Percentiles rank a stretch among this genome's conserved stretches.
These are phyloP conservation scores for Melanogaster broomeanus DNA, from an alignment of 768 basidiomycete genomes.

Conservation along the genomic window DNA sequence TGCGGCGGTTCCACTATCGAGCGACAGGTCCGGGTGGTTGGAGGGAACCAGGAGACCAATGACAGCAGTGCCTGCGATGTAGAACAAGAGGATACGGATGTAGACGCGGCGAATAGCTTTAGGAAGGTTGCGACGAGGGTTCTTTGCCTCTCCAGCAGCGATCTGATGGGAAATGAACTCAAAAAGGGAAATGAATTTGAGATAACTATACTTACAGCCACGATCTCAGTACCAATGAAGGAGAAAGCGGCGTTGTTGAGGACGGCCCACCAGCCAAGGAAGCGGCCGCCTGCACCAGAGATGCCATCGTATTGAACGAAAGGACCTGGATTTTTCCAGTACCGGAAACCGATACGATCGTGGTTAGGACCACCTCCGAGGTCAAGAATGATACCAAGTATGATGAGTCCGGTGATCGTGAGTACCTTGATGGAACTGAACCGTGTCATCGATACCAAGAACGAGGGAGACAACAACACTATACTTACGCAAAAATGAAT, in stretches of 20 bases:
- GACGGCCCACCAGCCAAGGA: conserved; percentile 71
- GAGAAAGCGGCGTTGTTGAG: conserved; percentile 91
- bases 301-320: conserved; percentile 75
- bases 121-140: conserved; percentile 72
- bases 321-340: conserved; percentile 89
- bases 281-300: conserved; percentile 68
- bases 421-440: conserved; percentile 83
- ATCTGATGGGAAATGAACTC: conserved; percentile 47
- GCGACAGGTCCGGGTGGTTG: conserved; percentile 53
- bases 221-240: conserved; percentile 92
- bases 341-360: conserved; percentile 59
- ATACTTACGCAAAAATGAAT: conserved; percentile 75
- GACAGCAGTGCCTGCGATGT: conserved; percentile 63
- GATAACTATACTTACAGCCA: conserved; percentile 59
- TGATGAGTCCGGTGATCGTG: conserved; percentile 72
- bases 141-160: conserved; percentile 89
- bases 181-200: background rate
- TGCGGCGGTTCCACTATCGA: conserved; percentile 59
- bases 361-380: conserved; percentile 87
- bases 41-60: conserved; percentile 87
- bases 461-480: background rate
- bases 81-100: conserved; percentile 82
- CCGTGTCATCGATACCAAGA: background rate
- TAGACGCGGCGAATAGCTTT: conserved; percentile 60
- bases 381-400: conserved; percentile 74